A percentile compares a stretch with the other conserved stretches of the same genome.
Evolutionary conservation across 1,284 basidiomycete species (phyloP).

Genomic region (Malassezia nana): DNA sequence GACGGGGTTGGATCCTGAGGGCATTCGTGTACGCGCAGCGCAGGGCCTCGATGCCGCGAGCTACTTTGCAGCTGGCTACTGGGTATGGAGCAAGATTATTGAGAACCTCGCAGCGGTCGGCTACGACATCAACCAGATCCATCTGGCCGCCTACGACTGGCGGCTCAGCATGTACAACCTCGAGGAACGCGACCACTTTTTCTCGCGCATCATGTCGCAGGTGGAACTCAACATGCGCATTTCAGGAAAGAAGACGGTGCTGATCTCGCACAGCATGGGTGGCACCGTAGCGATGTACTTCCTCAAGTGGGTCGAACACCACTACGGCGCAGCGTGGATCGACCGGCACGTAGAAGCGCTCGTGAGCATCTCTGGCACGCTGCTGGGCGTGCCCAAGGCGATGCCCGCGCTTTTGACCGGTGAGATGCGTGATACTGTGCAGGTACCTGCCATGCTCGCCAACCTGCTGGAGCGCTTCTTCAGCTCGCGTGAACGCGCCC

Average conservation of each 20-base stretch:
- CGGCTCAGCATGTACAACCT: constrained; percentile 77
- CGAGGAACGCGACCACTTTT: constrained; percentile 85
- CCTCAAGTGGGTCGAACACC: constrained; percentile 86
- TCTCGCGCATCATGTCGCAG: constrained; percentile 70
- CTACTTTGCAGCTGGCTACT: constrained; percentile 74
- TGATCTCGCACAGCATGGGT: constrained; percentile 65
- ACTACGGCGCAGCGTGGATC: constrained; percentile 74
- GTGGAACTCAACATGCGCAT: constrained; percentile 72
- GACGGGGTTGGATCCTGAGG: constrained; percentile 81
- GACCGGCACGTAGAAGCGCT: constrained; percentile 57
- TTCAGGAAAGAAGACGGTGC: constrained; percentile 69
- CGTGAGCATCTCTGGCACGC: constrained; percentile 68
- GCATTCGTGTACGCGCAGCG: constrained; percentile 79
- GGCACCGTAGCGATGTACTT: constrained; percentile 39
- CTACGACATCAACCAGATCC: constrained; percentile 44
- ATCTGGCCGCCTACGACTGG: constrained; percentile 49
- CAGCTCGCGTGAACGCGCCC: constrained; percentile 75
- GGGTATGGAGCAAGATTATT: constrained; percentile 82
- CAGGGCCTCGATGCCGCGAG: constrained; percentile 68
- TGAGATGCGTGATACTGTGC: constrained; percentile 81
- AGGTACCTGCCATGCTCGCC: constrained; percentile 73
- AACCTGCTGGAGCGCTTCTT: constrained; percentile 62
- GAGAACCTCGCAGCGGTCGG: constrained; percentile 66
- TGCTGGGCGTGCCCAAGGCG: constrained; percentile 70
- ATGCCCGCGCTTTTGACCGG: constrained; percentile 90